A percentile compares a stretch with the other conserved stretches of the same genome.
Conservation (phyloP, 306 rosid species). For the Geum urbanum region DNA sequence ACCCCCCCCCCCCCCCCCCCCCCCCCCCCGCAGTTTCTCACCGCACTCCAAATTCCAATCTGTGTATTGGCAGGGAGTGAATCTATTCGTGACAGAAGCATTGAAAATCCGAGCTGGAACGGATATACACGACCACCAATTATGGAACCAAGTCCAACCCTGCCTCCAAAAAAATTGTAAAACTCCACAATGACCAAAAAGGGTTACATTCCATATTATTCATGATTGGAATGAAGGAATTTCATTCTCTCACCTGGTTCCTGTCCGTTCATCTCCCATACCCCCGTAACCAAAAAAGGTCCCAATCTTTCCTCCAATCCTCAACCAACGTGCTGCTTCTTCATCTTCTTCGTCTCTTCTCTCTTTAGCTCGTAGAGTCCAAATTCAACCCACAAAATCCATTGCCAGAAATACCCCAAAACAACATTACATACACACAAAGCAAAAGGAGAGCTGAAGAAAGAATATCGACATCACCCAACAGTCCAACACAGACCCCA, state of each 20-base stretch:
- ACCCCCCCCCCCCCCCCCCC: too few species aligned
- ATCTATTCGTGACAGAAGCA: neutral
- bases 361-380: neutral
- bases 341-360: too few species aligned
- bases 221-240: neutral
- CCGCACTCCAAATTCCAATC: neutral
- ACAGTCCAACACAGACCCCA: neutral
- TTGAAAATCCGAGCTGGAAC: neutral
- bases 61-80: neutral
- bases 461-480: neutral
- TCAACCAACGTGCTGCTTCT: neutral
- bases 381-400: neutral
- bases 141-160: neutral
- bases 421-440: too few species aligned
- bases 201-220: neutral
- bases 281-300: neutral
- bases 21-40: too few species aligned
- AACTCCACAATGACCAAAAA: neutral
- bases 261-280: constrained; percentile 12
- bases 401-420: neutral
- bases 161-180: neutral
- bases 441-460: neutral
- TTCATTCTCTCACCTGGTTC: neutral
- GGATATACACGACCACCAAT: constrained; percentile 4
- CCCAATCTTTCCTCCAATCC: neutral